phyloP scores from a whole-genome alignment of 106 monocot species.

The Cymbidium sinense region DNA sequence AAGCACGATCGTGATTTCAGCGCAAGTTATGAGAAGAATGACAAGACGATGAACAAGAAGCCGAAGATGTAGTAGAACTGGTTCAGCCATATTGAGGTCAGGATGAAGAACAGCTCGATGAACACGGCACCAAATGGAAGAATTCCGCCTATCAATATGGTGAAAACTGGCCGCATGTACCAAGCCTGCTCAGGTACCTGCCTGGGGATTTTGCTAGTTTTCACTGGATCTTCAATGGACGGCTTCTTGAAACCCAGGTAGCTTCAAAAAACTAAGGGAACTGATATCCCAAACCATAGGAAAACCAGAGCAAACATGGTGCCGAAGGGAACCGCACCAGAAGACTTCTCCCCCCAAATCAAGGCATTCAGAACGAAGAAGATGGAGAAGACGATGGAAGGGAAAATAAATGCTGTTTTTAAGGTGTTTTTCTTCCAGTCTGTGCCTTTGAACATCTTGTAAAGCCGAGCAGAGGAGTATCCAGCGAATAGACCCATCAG shows the following conservation, averaged over 20 bases:
- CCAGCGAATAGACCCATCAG: conserved; percentile 18
- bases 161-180: conserved; percentile 24
- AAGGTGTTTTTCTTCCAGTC: conserved; percentile 17
- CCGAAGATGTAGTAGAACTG: conserved; percentile 32
- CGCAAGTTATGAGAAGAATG: conserved; percentile 17
- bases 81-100: conserved; percentile 25
- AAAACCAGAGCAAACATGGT: conserved; percentile 22
- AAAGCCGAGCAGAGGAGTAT: conserved; percentile 13
- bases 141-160: conserved; percentile 11
- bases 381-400: conserved; percentile 15
- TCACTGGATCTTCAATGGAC: conserved; percentile 10
- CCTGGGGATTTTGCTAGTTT: conserved; percentile 21
- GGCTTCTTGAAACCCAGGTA: conserved; percentile 19
- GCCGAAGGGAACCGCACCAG: conserved; percentile 23
- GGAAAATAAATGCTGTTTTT: conserved; percentile 23
- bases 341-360: conserved; percentile 25
- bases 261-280: conserved; percentile 15
- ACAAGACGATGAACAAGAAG: conserved; percentile 22
- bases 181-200: conserved; percentile 26
- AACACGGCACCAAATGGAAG: conserved; percentile 20
- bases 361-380: conserved; percentile 23
- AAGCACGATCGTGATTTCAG: conserved; percentile 20
- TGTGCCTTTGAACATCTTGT: conserved; percentile 18
- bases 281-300: conserved; percentile 24
- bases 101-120: conserved; percentile 25